Percentiles rank a stretch among this genome's conserved stretches.
phyloP scores from a whole-genome alignment of 768 basidiomycete genomes.

The Termitomyces sp. region DNA sequence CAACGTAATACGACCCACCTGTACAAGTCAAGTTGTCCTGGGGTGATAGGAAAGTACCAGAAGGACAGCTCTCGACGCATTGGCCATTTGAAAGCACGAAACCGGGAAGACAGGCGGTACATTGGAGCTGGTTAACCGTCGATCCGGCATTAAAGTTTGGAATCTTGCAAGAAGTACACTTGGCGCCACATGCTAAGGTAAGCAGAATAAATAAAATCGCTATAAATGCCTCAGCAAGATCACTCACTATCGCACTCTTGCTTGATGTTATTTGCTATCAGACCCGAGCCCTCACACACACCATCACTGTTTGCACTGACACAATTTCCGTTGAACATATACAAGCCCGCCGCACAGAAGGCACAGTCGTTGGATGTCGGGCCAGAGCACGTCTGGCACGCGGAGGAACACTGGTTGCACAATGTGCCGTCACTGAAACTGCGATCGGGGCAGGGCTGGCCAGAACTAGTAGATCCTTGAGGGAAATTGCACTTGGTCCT shows the following conservation, averaged over 20 bases:
- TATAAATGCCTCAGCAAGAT: not conserved
- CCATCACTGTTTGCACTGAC: slow-evolving; percentile 64
- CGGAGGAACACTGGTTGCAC: slow-evolving; percentile 59
- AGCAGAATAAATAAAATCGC: slow-evolving; percentile 3
- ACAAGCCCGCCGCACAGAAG: slow-evolving; percentile 60
- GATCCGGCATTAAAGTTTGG: slow-evolving; percentile 66
- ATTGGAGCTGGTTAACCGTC: slow-evolving; percentile 61
- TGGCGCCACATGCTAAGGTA: slow-evolving; percentile 69
- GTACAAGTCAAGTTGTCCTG: slow-evolving; percentile 72
- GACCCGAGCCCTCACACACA: slow-evolving; percentile 65
- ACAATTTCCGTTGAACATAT: slow-evolving; percentile 65
- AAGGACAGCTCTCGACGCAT: slow-evolving; percentile 69
- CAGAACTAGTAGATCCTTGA: slow-evolving; percentile 45
- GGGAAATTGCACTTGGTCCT: slow-evolving; percentile 60
- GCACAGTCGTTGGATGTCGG: slow-evolving; percentile 68
- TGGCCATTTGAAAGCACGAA: slow-evolving; percentile 67
- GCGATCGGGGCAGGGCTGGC: slow-evolving; percentile 59
- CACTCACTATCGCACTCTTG: slow-evolving; percentile 78
- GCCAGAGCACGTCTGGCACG: slow-evolving; percentile 71
- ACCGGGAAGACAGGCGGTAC: slow-evolving; percentile 76
- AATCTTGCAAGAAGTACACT: slow-evolving; percentile 75
- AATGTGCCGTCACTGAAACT: slow-evolving; percentile 52
- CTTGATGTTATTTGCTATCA: slow-evolving; percentile 81
- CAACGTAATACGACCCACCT: slow-evolving; percentile 27
- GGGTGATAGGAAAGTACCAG: slow-evolving; percentile 69